These are phyloP conservation scores for Xylariaceae sp. DNA, from an alignment of 2,329 filamentous ascomycete species.

Conservation along the genomic window DNA sequence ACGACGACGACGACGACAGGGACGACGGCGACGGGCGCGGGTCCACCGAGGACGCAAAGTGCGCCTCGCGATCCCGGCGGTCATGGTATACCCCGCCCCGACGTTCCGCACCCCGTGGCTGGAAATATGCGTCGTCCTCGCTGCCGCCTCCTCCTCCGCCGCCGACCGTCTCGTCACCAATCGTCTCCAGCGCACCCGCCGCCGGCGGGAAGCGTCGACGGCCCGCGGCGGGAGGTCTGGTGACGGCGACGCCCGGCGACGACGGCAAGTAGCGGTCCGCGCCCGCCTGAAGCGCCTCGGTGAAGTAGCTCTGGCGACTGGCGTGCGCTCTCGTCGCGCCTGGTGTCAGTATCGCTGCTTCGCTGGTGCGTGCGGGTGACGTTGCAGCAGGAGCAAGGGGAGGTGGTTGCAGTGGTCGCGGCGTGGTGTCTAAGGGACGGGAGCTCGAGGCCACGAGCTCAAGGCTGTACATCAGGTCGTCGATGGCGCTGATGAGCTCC, in stretches of 20 bases:
- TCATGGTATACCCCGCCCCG: too few species aligned
- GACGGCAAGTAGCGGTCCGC: too few species aligned
- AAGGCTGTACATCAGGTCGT: constrained; percentile 30
- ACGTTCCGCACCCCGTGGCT: too few species aligned
- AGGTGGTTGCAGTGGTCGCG: neutral
- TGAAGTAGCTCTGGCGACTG: too few species aligned
- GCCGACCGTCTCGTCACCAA: neutral
- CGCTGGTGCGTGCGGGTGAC: too few species aligned
- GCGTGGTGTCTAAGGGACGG: neutral
- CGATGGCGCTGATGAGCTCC: constrained; percentile 56
- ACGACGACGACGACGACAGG: neutral
- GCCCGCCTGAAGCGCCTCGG: too few species aligned
- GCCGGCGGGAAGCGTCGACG: too few species aligned
- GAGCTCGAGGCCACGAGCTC: neutral
- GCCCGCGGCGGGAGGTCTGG: too few species aligned
- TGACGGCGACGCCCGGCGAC: too few species aligned
- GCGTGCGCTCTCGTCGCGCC: constrained; percentile 1
- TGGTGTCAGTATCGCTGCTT: too few species aligned
- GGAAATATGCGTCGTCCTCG: too few species aligned
- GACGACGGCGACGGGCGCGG: neutral
- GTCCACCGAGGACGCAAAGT: neutral
- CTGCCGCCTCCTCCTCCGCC: too few species aligned
- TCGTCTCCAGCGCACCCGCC: neutral
- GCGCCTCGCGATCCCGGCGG: neutral
- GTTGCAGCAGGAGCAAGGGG: neutral